These are phyloP conservation scores for Nitzschia inconspicua DNA, from an alignment of 108 stramenopile genomes.

Conservation along the genomic window DNA sequence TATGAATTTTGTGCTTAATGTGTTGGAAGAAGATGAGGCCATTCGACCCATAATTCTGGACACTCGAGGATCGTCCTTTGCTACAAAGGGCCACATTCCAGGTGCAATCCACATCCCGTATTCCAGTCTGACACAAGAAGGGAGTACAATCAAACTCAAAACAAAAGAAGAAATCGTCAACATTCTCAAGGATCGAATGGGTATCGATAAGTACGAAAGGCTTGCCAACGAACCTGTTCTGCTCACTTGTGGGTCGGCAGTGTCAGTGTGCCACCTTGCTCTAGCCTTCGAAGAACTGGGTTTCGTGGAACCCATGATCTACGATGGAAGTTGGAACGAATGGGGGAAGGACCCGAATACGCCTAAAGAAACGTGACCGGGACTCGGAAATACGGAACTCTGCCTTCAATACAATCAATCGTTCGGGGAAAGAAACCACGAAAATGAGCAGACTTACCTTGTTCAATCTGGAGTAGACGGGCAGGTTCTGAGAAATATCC, in stretches of 20 bases:
- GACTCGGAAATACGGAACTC: too few relatives aligned
- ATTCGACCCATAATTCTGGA: conserved; percentile 42
- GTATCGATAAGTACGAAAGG: neutral
- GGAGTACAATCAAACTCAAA: conserved; percentile 36
- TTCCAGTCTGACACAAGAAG: conserved; percentile 23
- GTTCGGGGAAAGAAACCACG: too few relatives aligned
- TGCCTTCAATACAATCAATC: too few relatives aligned
- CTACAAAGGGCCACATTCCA: conserved; percentile 62
- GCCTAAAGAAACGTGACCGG: too few relatives aligned
- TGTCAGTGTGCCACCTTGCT: conserved; percentile 62
- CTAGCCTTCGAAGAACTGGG: conserved; percentile 65
- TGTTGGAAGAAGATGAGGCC: conserved; percentile 16
- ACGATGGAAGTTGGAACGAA: conserved; percentile 79
- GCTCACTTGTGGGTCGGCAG: conserved; percentile 69
- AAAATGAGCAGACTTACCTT: too few relatives aligned
- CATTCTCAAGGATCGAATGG: conserved; percentile 24
- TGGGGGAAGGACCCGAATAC: conserved; percentile 48
- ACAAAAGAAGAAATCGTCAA: conserved; percentile 33
- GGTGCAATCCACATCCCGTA: conserved; percentile 66
- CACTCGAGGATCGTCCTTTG: conserved; percentile 53
- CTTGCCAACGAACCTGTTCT: conserved; percentile 19
- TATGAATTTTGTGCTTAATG: conserved; percentile 25
- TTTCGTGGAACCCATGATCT: conserved; percentile 43
- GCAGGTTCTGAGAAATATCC: too few relatives aligned
- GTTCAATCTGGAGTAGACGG: too few relatives aligned